Conservation (phyloP, 139 green algal species). For the Deuterostichococcus epilithicus region DNA sequence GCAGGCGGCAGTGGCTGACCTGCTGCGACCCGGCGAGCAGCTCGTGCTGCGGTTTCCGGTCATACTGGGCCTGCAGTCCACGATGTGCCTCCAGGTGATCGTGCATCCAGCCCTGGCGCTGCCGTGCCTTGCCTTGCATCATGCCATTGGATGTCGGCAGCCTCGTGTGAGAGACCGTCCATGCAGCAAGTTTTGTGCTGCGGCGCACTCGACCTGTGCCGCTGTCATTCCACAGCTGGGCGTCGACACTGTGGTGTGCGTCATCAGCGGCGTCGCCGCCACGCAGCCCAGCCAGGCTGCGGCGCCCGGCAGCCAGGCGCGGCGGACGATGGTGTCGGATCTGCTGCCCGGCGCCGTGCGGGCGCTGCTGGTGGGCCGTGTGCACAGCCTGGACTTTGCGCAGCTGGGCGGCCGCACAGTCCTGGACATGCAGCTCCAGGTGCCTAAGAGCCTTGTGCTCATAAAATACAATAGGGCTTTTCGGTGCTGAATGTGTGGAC, state of each 20-base stretch:
- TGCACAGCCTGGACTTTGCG: background rate
- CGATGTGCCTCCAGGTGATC: background rate
- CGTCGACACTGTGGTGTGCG: background rate
- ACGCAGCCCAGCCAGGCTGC: background rate
- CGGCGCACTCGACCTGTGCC: too few species aligned
- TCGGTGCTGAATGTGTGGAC: too few species aligned
- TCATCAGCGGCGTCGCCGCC: too few species aligned
- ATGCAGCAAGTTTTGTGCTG: too few species aligned
- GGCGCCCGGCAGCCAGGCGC: too few species aligned
- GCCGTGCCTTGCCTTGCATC: background rate
- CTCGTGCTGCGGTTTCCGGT: background rate
- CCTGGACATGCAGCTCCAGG: background rate
- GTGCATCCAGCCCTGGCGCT: background rate
- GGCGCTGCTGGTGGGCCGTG: background rate
- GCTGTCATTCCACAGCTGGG: background rate
- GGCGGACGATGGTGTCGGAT: background rate
- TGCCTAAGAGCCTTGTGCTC: background rate
- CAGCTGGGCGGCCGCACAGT: background rate
- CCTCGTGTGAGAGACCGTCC: too few species aligned
- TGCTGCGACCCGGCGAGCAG: background rate
- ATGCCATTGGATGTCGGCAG: too few species aligned
- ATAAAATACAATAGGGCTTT: too few species aligned
- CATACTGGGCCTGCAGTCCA: background rate
- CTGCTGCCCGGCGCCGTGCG: background rate
- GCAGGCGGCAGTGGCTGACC: background rate